These are phyloP conservation scores for Trichaptum fuscoviolaceum DNA, from an alignment of 768 basidiomycete species.

Conservation along the genomic window DNA sequence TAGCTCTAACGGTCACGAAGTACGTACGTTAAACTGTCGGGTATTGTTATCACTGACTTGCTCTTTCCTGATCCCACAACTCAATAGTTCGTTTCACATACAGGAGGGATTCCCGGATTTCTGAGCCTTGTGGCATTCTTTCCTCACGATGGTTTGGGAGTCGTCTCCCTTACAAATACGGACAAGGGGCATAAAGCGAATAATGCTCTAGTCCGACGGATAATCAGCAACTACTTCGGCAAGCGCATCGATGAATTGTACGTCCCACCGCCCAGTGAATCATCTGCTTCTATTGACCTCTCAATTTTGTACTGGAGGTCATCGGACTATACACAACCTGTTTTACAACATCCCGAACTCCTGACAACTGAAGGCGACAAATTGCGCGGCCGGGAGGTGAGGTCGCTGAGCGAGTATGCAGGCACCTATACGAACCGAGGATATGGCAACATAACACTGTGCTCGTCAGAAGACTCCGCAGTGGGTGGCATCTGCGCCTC, in stretches of 20 bases:
- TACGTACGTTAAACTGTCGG: conserved; percentile 20
- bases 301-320: neutral
- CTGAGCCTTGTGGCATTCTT: conserved; percentile 27
- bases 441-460: conserved; percentile 35
- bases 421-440: conserved; percentile 34
- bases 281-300: neutral
- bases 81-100: conserved; percentile 30
- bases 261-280: conserved; percentile 8
- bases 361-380: conserved; percentile 9
- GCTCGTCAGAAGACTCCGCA: conserved; percentile 22
- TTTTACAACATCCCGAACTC: conserved; percentile 5
- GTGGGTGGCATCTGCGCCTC: conserved; percentile 14
- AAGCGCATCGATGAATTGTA: conserved; percentile 9
- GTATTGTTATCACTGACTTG: conserved; percentile 1
- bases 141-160: conserved; percentile 31
- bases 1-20: conserved; percentile 37
- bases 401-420: conserved; percentile 22
- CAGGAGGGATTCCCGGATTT: conserved; percentile 31
- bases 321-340: conserved; percentile 11
- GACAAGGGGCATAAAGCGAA: conserved; percentile 16
- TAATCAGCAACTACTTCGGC: conserved; percentile 19
- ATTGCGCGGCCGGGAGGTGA: conserved; percentile 9
- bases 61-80: neutral
- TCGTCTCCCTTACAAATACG: conserved; percentile 31
- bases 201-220: conserved; percentile 10